Base-by-base conservation (phyloP, 208 protist genomes). In the Acanthamoeba castellanii region DNA sequence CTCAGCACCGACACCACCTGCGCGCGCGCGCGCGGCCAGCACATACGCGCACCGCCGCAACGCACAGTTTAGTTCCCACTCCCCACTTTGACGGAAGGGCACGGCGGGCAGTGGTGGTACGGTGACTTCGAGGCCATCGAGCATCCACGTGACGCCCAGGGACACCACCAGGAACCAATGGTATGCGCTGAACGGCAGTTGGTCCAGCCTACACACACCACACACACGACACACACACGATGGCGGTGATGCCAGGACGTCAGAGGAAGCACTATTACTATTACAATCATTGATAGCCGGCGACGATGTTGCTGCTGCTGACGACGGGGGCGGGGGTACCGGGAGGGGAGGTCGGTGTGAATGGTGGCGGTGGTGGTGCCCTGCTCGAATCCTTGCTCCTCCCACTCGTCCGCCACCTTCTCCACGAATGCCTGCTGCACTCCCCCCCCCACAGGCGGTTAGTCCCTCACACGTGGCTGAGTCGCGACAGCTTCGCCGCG, bases 1-100 rank as follows among this genome's bases (percentile, higher is more conserved):
- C 81, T 88, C 81, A 88, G n/a, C 22, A 88, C 81, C 5, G 81
- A 88, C 74, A 82, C 74, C 74, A 82, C 74, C 74, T 82, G 70
- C n/a, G 70, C n/a, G 9, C 70, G 7, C 74, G 20, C 14, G n/a
- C 3, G 25, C 74, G 25, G 22, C 59, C 59, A 66, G 11, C 59
- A 16, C 59, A 57, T 57, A 20, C 52, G 11, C 7, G 11, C 52
- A 57, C 16, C 52, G 16, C 50, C 50, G 50, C 13, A 55, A 55
- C 50, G 50, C 50, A 13, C 13, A 55, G 50, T 13, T 55, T 27
- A 72, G 18, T 9, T 5, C 5, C 64, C 18, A 72, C 30, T 16
- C 3, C 64, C 5, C 64, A 6, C 11, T 32, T 4, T 25, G 20
- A 72, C 20, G 64, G 30, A 4, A 11, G 30, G 20, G 64, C 27